Base-by-base conservation (phyloP, 2,329 filamentous ascomycete species). In the Zymoseptoria tritici region DNA sequence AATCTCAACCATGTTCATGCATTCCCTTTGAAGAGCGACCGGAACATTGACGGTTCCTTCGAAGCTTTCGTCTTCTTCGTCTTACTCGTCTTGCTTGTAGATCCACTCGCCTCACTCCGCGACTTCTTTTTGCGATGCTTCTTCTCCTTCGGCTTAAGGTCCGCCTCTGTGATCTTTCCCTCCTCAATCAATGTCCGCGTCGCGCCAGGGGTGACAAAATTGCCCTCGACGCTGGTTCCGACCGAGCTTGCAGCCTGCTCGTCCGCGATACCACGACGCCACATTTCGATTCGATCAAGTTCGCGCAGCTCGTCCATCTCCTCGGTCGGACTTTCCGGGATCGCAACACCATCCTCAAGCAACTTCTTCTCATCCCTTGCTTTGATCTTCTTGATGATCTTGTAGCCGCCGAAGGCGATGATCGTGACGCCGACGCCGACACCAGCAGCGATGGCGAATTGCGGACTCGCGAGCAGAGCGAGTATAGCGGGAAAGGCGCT, bases 391-490 rank as follows among this genome's bases (percentile, higher is more conserved):
- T 97, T 95, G 76, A 99, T 86, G 73, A 99, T 97, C 77, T 96
- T 97, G 83, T 91, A 97, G 4, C 94, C 93, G 57, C 94, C 94
- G 61, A 99, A 90, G 73, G 94, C 92, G 68, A 99, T 90, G 8
- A 97, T 86, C 0, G 94, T 97, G n/a, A 96, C 87, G 13, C 94
- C 94, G 0, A 96, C 86, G 0, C 89, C 90, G 13, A 96, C 85
- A 51, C 92, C 90, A 0, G 90, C 91, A 3, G 91, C 91, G 68
- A 99, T 96, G 64, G 97, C 83, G 72, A 99, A 99, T 71, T 99
- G 91, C 0, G 94, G 94, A 59, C 88, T 92, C 0, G 90, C 86
- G 3, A 99, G 83, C 21, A 99, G 82, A 0, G 88, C 89, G 67
- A 96, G 93, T 20, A 96, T 86, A 7, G 89, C 88, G 0, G 94